Evolutionary conservation across 1,139 yeast genomes (phyloP), one percentile per base, ranked within the genome.

Genomic region (Sugiyamaella japonica): DNA sequence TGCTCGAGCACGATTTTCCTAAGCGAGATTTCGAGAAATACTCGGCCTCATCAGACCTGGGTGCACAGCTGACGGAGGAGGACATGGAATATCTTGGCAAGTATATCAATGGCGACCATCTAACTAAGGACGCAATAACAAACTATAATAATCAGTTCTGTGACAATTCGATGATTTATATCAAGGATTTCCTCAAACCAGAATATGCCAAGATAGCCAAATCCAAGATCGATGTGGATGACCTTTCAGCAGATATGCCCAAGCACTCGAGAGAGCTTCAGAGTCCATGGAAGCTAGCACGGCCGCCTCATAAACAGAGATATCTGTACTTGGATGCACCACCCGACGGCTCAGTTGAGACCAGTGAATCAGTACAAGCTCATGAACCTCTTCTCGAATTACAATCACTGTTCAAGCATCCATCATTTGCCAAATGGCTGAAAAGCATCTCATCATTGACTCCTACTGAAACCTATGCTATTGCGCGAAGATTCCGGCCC

Each of bases 261-360:
- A 73, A 72, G 48, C 70, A 67, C 1, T 78, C 86, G 7, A 66
- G 70, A 2, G 88, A 88, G 31, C 81, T 89, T 0, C 55, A 57
- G 13, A 74, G 71, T 54, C 96, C 97, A 2, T 95, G 99, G 99
- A 84, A 86, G 61, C 78, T 91, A 48, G 95, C 98, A 0, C 82
- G 87, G 41, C 98, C 99, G 13, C 95, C 97, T 8, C 98, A 91
- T 68, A 90, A 95, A 67, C 93, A 89, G 72, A 76, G 97, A 59
- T 95, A 79, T 69, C 71, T 90, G 77, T 93, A 89, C 67, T 77
- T 91, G 45, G 47, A 51, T 16, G 50, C 48, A 5, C 12, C 48
- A 5, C 12, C 47, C 16, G 66, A 67, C 1, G 64, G 63, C 38
- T 61, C 61, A 23, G 63, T 70, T 1, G 62, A 70, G 1, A 56